A percentile compares a stretch with the other conserved stretches of the same genome.
Evolutionary conservation across 202 grass and related monocot species (phyloP).

Genomic region (Brachypodium distachyon): DNA sequence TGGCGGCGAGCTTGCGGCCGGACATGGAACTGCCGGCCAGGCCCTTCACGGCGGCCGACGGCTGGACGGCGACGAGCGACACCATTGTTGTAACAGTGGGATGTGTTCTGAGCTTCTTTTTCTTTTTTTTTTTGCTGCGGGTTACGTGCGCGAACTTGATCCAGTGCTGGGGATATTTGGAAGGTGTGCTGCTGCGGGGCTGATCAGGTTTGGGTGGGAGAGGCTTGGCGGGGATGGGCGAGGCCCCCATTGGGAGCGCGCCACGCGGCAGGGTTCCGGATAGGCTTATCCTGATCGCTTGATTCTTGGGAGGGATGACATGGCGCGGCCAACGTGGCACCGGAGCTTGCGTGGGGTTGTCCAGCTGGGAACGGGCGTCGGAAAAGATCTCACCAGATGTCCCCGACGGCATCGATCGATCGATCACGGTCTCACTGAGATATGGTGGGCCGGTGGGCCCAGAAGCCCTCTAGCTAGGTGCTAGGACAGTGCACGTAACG

Average conservation of each 20-base stretch:
- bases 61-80: constrained; percentile 77
- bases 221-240: background rate
- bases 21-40: constrained; percentile 80
- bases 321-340: too few relatives aligned
- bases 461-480: too few relatives aligned
- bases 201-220: constrained; percentile 7
- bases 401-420: too few relatives aligned
- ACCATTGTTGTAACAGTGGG: constrained; percentile 39
- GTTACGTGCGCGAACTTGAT: constrained; percentile 4
- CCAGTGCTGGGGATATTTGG: too few relatives aligned
- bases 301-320: background rate
- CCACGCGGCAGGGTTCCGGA: constrained; percentile 46
- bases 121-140: background rate
- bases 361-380: too few relatives aligned
- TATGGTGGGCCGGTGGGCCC: too few relatives aligned
- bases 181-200: too few relatives aligned
- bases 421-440: too few relatives aligned
- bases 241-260: constrained; percentile 41
- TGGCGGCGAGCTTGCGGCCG: constrained; percentile 53
- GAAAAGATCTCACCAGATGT: too few relatives aligned
- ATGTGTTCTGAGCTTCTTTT: background rate
- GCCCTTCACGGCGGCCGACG: constrained; percentile 66
- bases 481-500: too few relatives aligned
- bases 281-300: constrained; percentile 57
- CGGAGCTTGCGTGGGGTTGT: too few relatives aligned